Percentiles rank a stretch among this genome's conserved stretches.
phyloP scores from a whole-genome alignment of 2,329 filamentous ascomycete species.

The Ceratocystis albifundus region DNA sequence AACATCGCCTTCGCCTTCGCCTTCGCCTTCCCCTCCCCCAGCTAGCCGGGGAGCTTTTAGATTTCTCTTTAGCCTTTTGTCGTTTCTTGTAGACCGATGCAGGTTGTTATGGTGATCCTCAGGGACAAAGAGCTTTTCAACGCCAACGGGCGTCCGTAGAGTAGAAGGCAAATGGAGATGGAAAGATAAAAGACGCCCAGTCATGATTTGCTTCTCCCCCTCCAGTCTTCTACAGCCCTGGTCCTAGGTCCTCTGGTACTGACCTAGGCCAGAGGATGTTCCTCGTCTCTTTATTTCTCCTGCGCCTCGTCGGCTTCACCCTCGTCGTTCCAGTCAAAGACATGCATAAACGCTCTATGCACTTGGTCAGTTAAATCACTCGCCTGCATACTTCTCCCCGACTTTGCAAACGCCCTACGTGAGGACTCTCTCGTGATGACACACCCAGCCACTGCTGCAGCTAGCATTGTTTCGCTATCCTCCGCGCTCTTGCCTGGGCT shows the following conservation, averaged over 20 bases:
- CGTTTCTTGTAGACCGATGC: neutral
- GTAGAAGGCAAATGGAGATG: neutral
- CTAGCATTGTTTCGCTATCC: constrained; percentile 52
- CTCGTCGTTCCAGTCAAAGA: constrained; percentile 57
- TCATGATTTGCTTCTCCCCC: neutral
- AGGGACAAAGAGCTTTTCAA: neutral
- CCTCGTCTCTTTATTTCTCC: neutral
- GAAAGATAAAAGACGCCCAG: no score
- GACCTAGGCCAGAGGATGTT: neutral
- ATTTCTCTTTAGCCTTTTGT: neutral
- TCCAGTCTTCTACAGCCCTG: neutral
- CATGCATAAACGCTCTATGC: constrained; percentile 62
- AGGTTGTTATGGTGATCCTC: neutral
- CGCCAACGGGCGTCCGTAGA: neutral
- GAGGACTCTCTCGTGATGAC: constrained; percentile 83
- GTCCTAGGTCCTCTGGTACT: neutral
- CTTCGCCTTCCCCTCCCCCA: neutral
- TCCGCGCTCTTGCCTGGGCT: constrained; percentile 30
- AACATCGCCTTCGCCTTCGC: neutral
- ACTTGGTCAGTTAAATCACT: constrained; percentile 89
- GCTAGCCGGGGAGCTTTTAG: neutral
- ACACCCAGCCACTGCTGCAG: constrained; percentile 79
- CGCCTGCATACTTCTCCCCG: constrained; percentile 79
- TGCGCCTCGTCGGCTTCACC: neutral
- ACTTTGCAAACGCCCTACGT: constrained; percentile 70